A percentile compares a stretch with the other conserved stretches of the same genome.
Conservation (phyloP, 495 filamentous ascomycete species). For the Trichocladium antarcticum region DNA sequence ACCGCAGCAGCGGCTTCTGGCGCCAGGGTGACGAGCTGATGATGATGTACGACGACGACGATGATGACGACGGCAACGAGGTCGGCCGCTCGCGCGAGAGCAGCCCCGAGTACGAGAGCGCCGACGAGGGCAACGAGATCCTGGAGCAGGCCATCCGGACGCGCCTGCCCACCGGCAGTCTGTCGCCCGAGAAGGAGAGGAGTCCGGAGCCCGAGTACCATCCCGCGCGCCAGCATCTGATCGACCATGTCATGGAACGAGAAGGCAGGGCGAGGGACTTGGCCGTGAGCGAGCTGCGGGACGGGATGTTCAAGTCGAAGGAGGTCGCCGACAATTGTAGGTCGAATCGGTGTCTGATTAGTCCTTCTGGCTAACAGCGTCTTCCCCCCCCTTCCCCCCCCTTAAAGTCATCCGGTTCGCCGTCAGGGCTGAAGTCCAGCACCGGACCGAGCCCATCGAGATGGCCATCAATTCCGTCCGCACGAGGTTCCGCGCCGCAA, state of each 20-base stretch:
- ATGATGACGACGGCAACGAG: slow-evolving; percentile 3
- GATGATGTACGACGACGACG: slow-evolving; percentile 19
- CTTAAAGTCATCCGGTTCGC: slow-evolving; percentile 72
- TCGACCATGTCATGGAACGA: slow-evolving; percentile 21
- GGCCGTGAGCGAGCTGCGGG: slow-evolving; percentile 8
- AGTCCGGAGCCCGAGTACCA: slow-evolving; percentile 36
- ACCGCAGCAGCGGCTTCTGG: slow-evolving; percentile 47
- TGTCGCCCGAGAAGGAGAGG: slow-evolving; percentile 41
- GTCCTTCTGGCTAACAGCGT: slow-evolving; percentile 20
- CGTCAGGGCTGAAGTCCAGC: slow-evolving; percentile 73
- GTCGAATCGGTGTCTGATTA: slow-evolving; percentile 16
- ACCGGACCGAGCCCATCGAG: slow-evolving; percentile 75
- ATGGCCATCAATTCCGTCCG: slow-evolving; percentile 55
- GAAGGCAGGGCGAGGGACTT: slow-evolving; percentile 16
- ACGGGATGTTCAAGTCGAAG: slow-evolving; percentile 3
- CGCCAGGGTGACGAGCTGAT: slow-evolving; percentile 30
- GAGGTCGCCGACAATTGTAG: slow-evolving; percentile 29
- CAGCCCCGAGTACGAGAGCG: slow-evolving; percentile 26
- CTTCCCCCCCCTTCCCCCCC: too few species aligned
- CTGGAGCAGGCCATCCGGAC: slow-evolving; percentile 41
- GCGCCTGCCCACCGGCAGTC: slow-evolving; percentile 40
- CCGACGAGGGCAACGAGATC: slow-evolving; percentile 31
- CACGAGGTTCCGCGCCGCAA: slow-evolving; percentile 42
- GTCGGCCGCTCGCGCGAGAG: slow-evolving; percentile 15
- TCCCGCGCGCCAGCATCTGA: slow-evolving; percentile 14